These are phyloP conservation scores for Xylaria acuta DNA, from an alignment of 495 filamentous ascomycete species.

Conservation along the genomic window DNA sequence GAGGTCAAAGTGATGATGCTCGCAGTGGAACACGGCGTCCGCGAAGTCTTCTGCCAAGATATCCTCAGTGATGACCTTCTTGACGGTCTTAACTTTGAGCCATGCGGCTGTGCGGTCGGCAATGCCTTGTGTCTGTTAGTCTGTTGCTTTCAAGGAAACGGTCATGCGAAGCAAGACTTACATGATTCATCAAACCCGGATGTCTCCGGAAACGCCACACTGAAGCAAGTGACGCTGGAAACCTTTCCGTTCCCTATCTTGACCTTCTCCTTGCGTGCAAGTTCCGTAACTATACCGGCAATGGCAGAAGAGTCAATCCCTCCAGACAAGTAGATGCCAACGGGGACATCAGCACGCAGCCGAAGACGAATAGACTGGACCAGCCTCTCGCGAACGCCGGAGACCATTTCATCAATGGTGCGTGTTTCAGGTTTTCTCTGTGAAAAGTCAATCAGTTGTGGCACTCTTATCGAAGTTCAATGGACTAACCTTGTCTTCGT, in stretches of 20 bases:
- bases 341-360: constrained; percentile 58
- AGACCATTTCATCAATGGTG: constrained; percentile 49
- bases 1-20: constrained; percentile 53
- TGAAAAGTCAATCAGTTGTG: neutral
- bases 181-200: constrained; percentile 56
- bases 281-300: constrained; percentile 59
- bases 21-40: constrained; percentile 56
- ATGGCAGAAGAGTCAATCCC: constrained; percentile 60
- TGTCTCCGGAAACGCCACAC: constrained; percentile 54
- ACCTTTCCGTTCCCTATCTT: constrained; percentile 44
- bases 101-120: constrained; percentile 58
- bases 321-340: constrained; percentile 60
- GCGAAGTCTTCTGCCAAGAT: constrained; percentile 53
- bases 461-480: too few relatives aligned
- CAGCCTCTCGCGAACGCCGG: constrained; percentile 50
- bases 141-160: too few relatives aligned
- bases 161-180: constrained; percentile 25
- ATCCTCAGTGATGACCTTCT: constrained; percentile 53
- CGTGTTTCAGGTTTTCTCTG: neutral
- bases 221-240: constrained; percentile 48
- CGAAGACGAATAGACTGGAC: constrained; percentile 55
- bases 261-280: constrained; percentile 47
- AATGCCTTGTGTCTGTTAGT: constrained; percentile 42
- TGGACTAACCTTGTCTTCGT: constrained; percentile 50
- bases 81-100: constrained; percentile 54